phyloP scores from a whole-genome alignment of 352 stramenopile genomes.

The Pythium aquatile region DNA sequence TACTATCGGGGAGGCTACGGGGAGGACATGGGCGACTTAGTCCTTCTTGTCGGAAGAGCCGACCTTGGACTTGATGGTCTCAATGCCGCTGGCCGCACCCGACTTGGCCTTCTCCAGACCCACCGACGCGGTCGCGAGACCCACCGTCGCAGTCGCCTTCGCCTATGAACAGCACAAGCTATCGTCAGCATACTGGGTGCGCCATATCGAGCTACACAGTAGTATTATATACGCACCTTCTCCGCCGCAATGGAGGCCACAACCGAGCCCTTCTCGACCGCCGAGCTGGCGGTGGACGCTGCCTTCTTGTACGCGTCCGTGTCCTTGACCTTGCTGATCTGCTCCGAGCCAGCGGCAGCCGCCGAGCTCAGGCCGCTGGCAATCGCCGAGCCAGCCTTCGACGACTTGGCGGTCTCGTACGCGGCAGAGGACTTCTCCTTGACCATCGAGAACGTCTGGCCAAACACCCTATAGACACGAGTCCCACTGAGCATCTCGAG shows the following conservation, averaged over 20 bases:
- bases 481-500: not conserved
- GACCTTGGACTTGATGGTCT: slow-evolving; percentile 81
- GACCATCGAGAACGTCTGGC: slow-evolving; percentile 60
- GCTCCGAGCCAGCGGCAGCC: slow-evolving; percentile 61
- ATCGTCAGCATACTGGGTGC: not conserved
- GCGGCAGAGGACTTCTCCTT: slow-evolving; percentile 75
- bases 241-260: slow-evolving; percentile 69
- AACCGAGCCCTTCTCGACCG: slow-evolving; percentile 59
- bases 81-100: slow-evolving; percentile 56
- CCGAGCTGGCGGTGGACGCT: slow-evolving; percentile 51
- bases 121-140: slow-evolving; percentile 49
- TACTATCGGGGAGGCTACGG: slow-evolving; percentile 13
- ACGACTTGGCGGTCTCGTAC: slow-evolving; percentile 75
- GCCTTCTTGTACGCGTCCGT: slow-evolving; percentile 87
- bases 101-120: slow-evolving; percentile 83
- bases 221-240: slow-evolving; percentile 37
- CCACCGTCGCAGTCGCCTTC: slow-evolving; percentile 48
- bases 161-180: slow-evolving; percentile 34
- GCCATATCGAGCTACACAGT: not conserved
- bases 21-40: slow-evolving; percentile 18
- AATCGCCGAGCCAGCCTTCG: slow-evolving; percentile 69
- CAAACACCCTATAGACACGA: slow-evolving; percentile 46
- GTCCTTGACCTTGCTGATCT: slow-evolving; percentile 80
- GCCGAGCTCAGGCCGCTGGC: slow-evolving; percentile 61
- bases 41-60: slow-evolving; percentile 60